These are phyloP conservation scores for Lactarius pseudohatsudake DNA, from an alignment of 768 basidiomycete genomes.

Conservation along the genomic window DNA sequence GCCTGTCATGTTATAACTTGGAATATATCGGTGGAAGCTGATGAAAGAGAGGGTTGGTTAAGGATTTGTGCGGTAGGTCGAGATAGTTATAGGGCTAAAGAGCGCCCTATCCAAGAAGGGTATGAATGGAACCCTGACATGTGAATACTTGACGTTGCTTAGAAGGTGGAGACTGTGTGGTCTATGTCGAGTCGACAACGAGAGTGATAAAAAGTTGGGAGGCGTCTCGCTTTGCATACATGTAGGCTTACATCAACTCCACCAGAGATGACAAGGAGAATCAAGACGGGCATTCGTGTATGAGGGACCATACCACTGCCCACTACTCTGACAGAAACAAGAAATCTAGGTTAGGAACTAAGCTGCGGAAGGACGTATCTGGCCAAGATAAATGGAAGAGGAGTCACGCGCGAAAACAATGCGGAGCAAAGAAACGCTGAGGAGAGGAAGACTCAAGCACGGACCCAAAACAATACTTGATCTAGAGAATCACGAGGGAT, in stretches of 20 bases:
- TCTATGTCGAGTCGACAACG: background rate
- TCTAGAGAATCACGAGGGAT: background rate
- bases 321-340: too few species aligned
- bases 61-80: too few species aligned
- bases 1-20: slow-evolving; percentile 1
- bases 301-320: too few species aligned
- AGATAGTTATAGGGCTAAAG: slow-evolving; percentile 6
- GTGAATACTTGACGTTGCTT: background rate
- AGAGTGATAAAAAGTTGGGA: background rate
- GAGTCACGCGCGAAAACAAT: background rate
- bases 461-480: background rate
- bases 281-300: background rate
- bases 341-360: too few species aligned
- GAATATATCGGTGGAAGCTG: background rate
- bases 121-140: slow-evolving; percentile 10
- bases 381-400: background rate
- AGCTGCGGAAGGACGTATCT: too few species aligned
- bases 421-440: too few species aligned
- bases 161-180: background rate
- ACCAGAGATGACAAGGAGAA: background rate
- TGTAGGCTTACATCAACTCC: background rate
- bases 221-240: background rate
- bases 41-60: background rate
- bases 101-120: background rate
- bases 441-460: background rate